Percentiles rank a stretch among this genome's conserved stretches.
Evolutionary conservation across 78 protist genomes (phyloP).

Genomic region (Dictyostelium discoideum): dicty_2.7 NC_007091.3:66501-67000

Average conservation of each 20-base stretch:
- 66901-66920: not conserved
- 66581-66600: not conserved
- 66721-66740: not conserved
- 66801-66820: slow-evolving; percentile 14
- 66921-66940: not conserved
- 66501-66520: too few relatives aligned
- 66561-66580: not conserved
- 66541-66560: not conserved
- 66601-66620: not conserved
- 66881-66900: too few relatives aligned
- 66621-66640: not conserved
- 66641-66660: slow-evolving; percentile 1
- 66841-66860: not conserved
- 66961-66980: slow-evolving; percentile 16
- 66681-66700: slow-evolving; percentile 1
- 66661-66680: not conserved
- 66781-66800: slow-evolving; percentile 8
- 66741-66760: not conserved
- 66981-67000: slow-evolving; percentile 7
- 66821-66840: not conserved
- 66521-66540: too few relatives aligned
- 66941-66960: not conserved
- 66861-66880: not conserved
- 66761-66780: not conserved
- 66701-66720: not conserved